Percentiles rank a stretch among this genome's conserved stretches.
These are phyloP conservation scores for Carex myosuroides DNA, from an alignment of 176 grass and related monocot genomes.

Conservation along the genomic window DNA sequence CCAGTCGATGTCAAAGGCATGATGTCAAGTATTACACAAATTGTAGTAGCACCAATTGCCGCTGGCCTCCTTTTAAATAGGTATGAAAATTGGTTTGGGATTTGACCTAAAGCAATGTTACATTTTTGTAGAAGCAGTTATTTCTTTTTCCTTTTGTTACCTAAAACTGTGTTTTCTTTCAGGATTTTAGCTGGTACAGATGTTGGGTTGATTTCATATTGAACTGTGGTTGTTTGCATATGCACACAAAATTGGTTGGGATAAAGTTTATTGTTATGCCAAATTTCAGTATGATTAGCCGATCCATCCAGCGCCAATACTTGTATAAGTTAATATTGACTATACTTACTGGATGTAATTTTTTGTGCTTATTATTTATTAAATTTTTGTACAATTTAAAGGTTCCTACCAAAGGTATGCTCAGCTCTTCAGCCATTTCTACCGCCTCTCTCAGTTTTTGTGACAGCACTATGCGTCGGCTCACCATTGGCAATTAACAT, in stretches of 20 bases:
- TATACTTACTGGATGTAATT: background rate
- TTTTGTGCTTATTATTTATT: background rate
- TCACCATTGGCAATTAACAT: constrained; percentile 96
- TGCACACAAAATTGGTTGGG: background rate
- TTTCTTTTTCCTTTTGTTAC: background rate
- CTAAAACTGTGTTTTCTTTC: background rate
- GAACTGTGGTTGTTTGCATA: background rate
- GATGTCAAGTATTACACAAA: constrained; percentile 93
- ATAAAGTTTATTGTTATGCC: background rate
- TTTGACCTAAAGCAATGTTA: background rate
- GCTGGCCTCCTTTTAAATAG: constrained; percentile 86
- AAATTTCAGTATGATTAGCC: background rate
- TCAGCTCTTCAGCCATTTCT: constrained; percentile 88
- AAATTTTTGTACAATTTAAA: constrained; percentile 19
- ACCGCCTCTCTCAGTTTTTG: constrained; percentile 80
- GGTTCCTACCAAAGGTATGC: constrained; percentile 77
- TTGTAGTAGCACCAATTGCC: constrained; percentile 93
- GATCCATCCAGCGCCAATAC: background rate
- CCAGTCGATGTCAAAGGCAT: constrained; percentile 89
- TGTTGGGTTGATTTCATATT: constrained; percentile 3
- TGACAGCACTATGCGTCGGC: constrained; percentile 91
- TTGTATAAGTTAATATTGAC: background rate
- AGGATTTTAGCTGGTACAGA: background rate
- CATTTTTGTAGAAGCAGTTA: background rate
- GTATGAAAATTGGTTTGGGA: constrained; percentile 27